Evolutionary conservation across 2,329 filamentous ascomycete species (phyloP).

Genomic region (Colletotrichum brevisporum): DNA sequence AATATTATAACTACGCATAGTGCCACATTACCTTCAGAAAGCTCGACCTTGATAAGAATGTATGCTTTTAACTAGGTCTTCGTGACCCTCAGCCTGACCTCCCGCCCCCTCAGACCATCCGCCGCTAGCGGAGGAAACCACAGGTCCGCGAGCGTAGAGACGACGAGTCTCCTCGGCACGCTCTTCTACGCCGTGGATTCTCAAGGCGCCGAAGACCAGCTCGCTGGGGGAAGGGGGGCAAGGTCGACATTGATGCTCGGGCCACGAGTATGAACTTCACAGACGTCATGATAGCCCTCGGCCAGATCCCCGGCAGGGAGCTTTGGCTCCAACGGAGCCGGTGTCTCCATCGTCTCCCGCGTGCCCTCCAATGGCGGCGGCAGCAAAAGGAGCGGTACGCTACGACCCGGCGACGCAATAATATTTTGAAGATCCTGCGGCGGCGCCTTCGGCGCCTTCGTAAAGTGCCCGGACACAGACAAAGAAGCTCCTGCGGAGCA

Average conservation of each 20-base stretch:
- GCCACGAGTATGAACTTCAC: conserved; percentile 52
- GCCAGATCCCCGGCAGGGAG: too few species aligned
- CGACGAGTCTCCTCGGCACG: conserved; percentile 17
- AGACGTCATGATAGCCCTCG: conserved; percentile 53
- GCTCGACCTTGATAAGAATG: too few species aligned
- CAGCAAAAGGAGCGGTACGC: conserved; percentile 25
- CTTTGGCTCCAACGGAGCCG: conserved; percentile 51
- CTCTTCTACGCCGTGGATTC: conserved; percentile 9
- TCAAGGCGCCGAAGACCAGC: conserved; percentile 1
- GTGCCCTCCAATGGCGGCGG: too few species aligned
- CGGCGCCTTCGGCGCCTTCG: conserved; percentile 42
- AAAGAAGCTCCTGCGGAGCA: conserved; percentile 51
- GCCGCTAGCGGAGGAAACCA: neutral
- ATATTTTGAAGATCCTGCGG: conserved; percentile 23
- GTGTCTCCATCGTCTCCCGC: conserved; percentile 48
- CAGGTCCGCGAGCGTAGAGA: conserved; percentile 22
- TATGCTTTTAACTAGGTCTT: conserved; percentile 43
- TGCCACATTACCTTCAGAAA: too few species aligned
- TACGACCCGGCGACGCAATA: conserved; percentile 47
- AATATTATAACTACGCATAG: too few species aligned
- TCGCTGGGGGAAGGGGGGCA: conserved; percentile 7
- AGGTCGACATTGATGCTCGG: conserved; percentile 46
- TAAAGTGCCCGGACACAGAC: conserved; percentile 40
- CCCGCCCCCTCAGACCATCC: neutral
- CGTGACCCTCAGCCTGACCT: neutral